Conservation (phyloP, 805 yeast species). For the Nadsonia fulvescens region DNA sequence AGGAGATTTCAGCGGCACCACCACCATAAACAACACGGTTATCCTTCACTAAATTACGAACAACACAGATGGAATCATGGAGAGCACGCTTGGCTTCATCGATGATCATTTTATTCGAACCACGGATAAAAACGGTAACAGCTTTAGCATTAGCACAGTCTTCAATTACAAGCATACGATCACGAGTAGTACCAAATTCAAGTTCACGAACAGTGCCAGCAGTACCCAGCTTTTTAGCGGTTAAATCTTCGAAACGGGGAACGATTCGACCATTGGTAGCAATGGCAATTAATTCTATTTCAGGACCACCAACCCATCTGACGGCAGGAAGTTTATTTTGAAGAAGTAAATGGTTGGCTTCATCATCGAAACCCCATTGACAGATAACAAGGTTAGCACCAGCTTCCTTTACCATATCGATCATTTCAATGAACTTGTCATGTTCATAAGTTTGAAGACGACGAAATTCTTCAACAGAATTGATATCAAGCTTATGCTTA, state of each 20-base stretch:
- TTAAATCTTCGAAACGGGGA: conserved; percentile 87
- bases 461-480: conserved; percentile 85
- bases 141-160: conserved; percentile 74
- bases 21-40: conserved; percentile 97
- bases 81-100: conserved; percentile 94
- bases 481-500: conserved; percentile 86
- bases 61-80: conserved; percentile 94
- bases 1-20: conserved; percentile 92
- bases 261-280: conserved; percentile 96
- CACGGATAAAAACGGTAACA: conserved; percentile 84
- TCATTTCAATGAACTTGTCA: conserved; percentile 81
- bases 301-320: conserved; percentile 98
- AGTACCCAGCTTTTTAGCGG: conserved; percentile 63
- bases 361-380: conserved; percentile 99
- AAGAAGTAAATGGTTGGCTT: conserved; percentile 82
- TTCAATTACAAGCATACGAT: conserved; percentile 88
- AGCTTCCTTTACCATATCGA: conserved; percentile 60
- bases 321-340: conserved; percentile 87
- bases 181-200: conserved; percentile 91
- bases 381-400: conserved; percentile 96
- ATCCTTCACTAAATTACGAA: conserved; percentile 83
- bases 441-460: conserved; percentile 84
- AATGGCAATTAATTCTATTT: conserved; percentile 85
- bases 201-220: conserved; percentile 78
- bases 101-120: conserved; percentile 93